Base-by-base conservation (phyloP, 805 yeast species). In the Metschnikowia matae region DNA sequence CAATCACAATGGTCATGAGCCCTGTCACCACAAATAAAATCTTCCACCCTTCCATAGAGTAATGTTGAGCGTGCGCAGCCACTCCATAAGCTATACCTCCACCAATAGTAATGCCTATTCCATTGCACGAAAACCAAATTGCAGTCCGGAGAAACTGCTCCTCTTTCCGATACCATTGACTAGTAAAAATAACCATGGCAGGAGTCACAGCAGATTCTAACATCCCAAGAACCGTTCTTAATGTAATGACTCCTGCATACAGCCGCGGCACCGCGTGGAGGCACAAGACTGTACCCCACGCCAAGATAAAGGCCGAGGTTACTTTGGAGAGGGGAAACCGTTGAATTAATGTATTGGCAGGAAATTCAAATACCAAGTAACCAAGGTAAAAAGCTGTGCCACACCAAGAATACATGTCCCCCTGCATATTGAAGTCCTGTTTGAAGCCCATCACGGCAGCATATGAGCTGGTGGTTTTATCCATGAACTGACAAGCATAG, bases 371-470 rank as follows among this genome's bases (percentile, higher is more conserved):
- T 7, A 68, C 70, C 44, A 85, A 63, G 61, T 84, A 86, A 2
- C 90, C 91, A 37, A 85, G 39, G 59, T 82, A 83, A 56, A 83
- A 83, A 7, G 81, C 75, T 1, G 84, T 73, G n/a, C 77, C 70
- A 54, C 69, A 67, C 79, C 80, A 75, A 11, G 64, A 50, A 55
- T 68, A 68, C 54, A 43, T 62, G 53, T 53, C 64, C 37, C 76
- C 79, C 49, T 56, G 54, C 80, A 80, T 79, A 51, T 68, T 66
- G 53, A 80, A 67, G 57, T 79, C 71, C 2, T 69, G 61, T 58
- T 75, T 78, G 56, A 82, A 79, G 0, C 86, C 86, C 85, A 83
- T 79, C 1, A 82, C 82, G 14, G 83, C 83, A 2, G 87, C 83
- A 58, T 82, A 80, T 54, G 82, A 81, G 37, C 79, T 63, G 46